Evolutionary conservation across 768 basidiomycete species (phyloP).

Genomic region (Leccinum arenicola): DNA sequence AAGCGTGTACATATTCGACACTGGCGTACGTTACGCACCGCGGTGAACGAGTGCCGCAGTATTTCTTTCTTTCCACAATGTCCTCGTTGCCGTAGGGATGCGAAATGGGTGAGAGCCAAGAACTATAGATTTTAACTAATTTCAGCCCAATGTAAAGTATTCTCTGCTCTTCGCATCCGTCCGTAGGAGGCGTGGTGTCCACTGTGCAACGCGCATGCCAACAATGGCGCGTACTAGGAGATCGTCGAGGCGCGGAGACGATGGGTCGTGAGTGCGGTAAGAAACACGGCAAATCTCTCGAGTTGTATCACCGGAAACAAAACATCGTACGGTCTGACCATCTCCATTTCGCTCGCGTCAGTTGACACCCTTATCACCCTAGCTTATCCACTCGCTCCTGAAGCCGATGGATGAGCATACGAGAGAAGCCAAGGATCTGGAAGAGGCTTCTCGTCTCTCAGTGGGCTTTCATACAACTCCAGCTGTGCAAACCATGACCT

Average conservation of each 20-base stretch:
- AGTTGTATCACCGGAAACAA: too few species aligned
- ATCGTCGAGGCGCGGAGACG: conserved; percentile 11
- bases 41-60: background rate
- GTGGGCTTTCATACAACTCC: conserved; percentile 38
- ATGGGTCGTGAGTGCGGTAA: background rate
- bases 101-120: background rate
- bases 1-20: background rate
- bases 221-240: background rate
- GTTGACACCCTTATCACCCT: background rate
- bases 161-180: background rate
- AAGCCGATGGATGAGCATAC: conserved; percentile 83
- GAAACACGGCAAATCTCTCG: too few species aligned
- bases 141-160: conserved; percentile 3
- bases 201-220: background rate
- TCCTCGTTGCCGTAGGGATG: background rate
- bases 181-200: conserved; percentile 2
- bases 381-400: conserved; percentile 85
- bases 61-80: too few species aligned
- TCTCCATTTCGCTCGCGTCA: too few species aligned
- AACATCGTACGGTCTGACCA: too few species aligned
- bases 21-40: background rate
- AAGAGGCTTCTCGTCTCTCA: conserved; percentile 61
- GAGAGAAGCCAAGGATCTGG: conserved; percentile 70
- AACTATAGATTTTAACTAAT: background rate
- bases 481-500: background rate